Percentiles rank a stretch among this genome's conserved stretches.
These are phyloP conservation scores for Globisporangium cederbergense DNA, from an alignment of 352 stramenopile species.

Conservation along the genomic window DNA sequence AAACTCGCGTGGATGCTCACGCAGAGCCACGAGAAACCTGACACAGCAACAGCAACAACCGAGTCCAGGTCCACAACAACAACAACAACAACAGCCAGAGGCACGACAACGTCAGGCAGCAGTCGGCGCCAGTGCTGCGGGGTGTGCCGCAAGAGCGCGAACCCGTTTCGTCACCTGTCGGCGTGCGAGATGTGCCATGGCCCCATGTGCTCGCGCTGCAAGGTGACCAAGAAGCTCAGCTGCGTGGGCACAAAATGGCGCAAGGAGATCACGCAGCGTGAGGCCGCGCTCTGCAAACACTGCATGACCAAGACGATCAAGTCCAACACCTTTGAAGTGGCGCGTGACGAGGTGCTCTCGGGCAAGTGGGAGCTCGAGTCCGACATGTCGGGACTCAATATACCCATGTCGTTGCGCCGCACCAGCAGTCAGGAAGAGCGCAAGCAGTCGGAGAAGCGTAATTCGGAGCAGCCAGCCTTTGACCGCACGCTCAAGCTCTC, in stretches of 20 bases:
- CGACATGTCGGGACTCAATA: conserved; percentile 9
- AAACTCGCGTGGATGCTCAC: conserved; percentile 17
- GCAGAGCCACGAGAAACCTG: background rate
- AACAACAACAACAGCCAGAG: background rate
- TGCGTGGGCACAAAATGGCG: conserved; percentile 3
- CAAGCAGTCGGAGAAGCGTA: conserved; percentile 6
- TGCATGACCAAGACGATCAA: conserved; percentile 8
- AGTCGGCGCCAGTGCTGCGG: conserved; percentile 1
- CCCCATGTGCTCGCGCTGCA: conserved; percentile 32
- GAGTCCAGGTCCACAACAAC: background rate
- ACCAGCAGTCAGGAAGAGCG: conserved; percentile 6
- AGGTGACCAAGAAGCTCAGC: conserved; percentile 15
- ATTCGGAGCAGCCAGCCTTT: conserved; percentile 1
- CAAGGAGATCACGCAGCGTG: conserved; percentile 13
- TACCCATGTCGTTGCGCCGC: conserved; percentile 10
- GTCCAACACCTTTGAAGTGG: conserved; percentile 10
- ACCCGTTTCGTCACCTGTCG: conserved; percentile 15
- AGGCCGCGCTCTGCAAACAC: conserved; percentile 14
- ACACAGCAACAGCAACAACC: no score
- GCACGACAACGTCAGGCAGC: background rate
- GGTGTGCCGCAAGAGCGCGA: conserved; percentile 23
- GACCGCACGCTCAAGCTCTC: conserved; percentile 17
- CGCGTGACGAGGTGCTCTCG: conserved; percentile 17
- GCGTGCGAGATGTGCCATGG: conserved; percentile 28
- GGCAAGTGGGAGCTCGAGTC: conserved; percentile 15